Evolutionary conservation across 306 rosid genomes (phyloP).

Genomic region (Medicago lupulina): DNA sequence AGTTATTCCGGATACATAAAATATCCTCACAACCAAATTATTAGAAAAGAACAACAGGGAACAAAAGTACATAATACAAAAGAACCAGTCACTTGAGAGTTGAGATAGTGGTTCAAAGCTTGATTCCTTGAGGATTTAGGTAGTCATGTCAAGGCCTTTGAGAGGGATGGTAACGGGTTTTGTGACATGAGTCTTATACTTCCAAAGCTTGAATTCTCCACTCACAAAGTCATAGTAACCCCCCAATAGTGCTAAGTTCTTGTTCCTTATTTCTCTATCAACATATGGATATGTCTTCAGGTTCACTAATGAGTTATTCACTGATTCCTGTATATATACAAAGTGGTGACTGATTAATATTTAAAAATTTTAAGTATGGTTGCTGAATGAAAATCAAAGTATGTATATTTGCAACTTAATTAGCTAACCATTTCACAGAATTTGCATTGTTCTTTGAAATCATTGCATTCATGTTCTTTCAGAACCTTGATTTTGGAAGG

Average conservation of each 20-base stretch:
- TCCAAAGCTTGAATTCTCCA: conserved; percentile 65
- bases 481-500: conserved; percentile 56
- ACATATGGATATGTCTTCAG: conserved; percentile 64
- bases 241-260: conserved; percentile 45
- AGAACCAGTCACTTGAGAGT: conserved; percentile 2
- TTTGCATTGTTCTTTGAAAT: conserved; percentile 34
- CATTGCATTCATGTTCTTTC: conserved; percentile 9
- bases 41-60: too few relatives aligned
- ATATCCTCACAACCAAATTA: too few relatives aligned
- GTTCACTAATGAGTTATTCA: conserved; percentile 62
- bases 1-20: too few relatives aligned
- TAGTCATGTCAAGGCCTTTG: too few relatives aligned
- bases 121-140: not conserved
- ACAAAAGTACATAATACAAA: not conserved
- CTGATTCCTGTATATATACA: conserved; percentile 57
- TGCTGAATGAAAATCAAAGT: not conserved
- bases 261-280: conserved; percentile 30
- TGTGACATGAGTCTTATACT: conserved; percentile 35
- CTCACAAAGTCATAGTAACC: conserved; percentile 69
- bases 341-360: not conserved
- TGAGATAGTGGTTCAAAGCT: not conserved
- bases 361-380: too few relatives aligned
- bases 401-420: not conserved
- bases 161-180: conserved; percentile 43
- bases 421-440: conserved; percentile 56